Conservation (phyloP, 225 moss, liverwort and hornwort species). For the Thuidium tamariscinum region DNA sequence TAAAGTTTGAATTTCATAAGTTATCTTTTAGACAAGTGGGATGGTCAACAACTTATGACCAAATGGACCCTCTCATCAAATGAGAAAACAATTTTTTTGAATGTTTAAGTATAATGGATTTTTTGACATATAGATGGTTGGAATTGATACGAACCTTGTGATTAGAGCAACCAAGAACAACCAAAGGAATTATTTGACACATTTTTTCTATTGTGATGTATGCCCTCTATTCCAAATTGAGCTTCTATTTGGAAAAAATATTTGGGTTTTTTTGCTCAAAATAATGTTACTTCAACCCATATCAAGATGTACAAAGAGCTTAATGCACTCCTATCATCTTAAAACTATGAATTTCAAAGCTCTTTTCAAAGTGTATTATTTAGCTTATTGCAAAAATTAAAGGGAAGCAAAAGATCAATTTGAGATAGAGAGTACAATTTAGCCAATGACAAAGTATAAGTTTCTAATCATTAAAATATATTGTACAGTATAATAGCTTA, state of each 20-base stretch:
- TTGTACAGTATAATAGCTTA: background rate
- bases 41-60: accelerated
- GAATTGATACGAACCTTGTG: background rate
- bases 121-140: background rate
- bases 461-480: background rate
- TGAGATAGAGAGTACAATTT: background rate
- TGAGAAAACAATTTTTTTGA: background rate
- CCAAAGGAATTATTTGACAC: accelerated
- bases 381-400: background rate
- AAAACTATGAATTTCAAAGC: background rate
- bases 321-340: background rate
- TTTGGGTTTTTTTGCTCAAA: background rate
- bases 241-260: background rate
- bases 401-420: accelerated
- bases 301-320: background rate
- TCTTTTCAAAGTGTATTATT: background rate
- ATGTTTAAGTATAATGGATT: background rate
- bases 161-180: background rate
- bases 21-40: background rate
- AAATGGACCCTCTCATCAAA: too few relatives aligned
- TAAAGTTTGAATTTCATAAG: background rate
- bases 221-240: background rate
- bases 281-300: background rate
- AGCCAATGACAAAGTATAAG: background rate
- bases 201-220: too few relatives aligned